Evolutionary conservation across 805 yeast genomes (phyloP).

Genomic region (Middelhovenomyces tepae): DNA sequence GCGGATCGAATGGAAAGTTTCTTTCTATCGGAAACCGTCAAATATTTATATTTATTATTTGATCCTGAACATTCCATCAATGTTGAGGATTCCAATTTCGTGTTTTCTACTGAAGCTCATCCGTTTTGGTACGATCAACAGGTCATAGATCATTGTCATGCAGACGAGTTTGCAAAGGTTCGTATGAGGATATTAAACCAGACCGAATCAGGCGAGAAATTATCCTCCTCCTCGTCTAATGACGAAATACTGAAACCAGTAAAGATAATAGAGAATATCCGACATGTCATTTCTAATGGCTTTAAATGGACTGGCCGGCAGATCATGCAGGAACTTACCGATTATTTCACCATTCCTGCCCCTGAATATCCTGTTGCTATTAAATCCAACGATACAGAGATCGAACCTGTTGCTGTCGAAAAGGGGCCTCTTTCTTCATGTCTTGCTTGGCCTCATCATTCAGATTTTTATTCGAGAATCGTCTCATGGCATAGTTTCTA

Average conservation of each 20-base stretch:
- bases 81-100: constrained; percentile 29
- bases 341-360: no score
- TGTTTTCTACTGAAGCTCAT: constrained; percentile 87
- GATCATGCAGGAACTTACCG: no score
- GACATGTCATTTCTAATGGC: no score
- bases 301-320: no score
- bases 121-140: constrained; percentile 62
- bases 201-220: no score
- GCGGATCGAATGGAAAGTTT: constrained; percentile 90
- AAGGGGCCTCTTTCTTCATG: no score
- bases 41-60: constrained; percentile 72
- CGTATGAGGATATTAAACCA: no score
- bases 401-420: no score
- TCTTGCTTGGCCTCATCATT: background rate
- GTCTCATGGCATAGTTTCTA: constrained; percentile 28
- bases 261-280: constrained; percentile 1
- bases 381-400: no score
- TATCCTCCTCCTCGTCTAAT: no score
- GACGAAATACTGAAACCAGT: background rate
- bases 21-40: constrained; percentile 78
- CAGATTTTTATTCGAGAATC: constrained; percentile 23
- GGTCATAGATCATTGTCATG: constrained; percentile 20
- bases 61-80: constrained; percentile 54
- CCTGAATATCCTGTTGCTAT: no score
- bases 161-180: constrained; percentile 11